These are phyloP conservation scores for Lactarius quietus DNA, from an alignment of 768 basidiomycete species.

Conservation along the genomic window DNA sequence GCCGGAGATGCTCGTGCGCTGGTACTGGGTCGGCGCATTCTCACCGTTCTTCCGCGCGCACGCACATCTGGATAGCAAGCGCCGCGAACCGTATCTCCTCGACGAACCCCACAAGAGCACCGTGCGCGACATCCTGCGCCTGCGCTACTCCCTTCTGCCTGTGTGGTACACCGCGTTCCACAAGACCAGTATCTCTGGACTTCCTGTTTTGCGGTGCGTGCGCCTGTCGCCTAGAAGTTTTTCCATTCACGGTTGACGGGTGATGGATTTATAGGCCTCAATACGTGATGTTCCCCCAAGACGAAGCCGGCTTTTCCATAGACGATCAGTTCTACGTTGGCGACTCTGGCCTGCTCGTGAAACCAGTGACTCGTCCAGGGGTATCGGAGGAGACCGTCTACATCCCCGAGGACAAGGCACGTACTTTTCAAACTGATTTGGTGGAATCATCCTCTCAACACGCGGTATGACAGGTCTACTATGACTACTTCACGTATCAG, in stretches of 20 bases:
- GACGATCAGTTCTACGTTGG: slow-evolving; percentile 97
- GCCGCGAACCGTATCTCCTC: slow-evolving; percentile 90
- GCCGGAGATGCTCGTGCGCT: slow-evolving; percentile 90
- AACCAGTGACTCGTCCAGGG: slow-evolving; percentile 80
- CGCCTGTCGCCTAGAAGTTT: not conserved
- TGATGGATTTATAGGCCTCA: slow-evolving; percentile 66
- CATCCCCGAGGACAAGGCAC: slow-evolving; percentile 79
- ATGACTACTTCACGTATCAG: slow-evolving; percentile 80
- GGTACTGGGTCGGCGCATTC: slow-evolving; percentile 96
- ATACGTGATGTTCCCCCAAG: slow-evolving; percentile 89
- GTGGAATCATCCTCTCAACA: not conserved
- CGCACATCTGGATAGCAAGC: slow-evolving; percentile 96
- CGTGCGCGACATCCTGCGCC: slow-evolving; percentile 68
- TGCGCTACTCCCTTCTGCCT: slow-evolving; percentile 84
- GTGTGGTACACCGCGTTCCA: slow-evolving; percentile 98
- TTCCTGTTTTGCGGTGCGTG: slow-evolving; percentile 76
- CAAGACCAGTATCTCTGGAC: slow-evolving; percentile 75
- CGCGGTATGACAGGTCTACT: slow-evolving; percentile 63
- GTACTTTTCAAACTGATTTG: slow-evolving; percentile 8
- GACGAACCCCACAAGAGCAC: slow-evolving; percentile 88
- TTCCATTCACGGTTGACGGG: not conserved
- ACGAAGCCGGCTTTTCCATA: slow-evolving; percentile 76
- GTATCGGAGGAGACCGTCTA: slow-evolving; percentile 71
- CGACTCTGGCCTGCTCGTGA: slow-evolving; percentile 81
- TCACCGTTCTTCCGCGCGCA: slow-evolving; percentile 98